Evolutionary conservation across 257 asterid genomes (phyloP).

Genomic region (Solanum neorickii): DNA sequence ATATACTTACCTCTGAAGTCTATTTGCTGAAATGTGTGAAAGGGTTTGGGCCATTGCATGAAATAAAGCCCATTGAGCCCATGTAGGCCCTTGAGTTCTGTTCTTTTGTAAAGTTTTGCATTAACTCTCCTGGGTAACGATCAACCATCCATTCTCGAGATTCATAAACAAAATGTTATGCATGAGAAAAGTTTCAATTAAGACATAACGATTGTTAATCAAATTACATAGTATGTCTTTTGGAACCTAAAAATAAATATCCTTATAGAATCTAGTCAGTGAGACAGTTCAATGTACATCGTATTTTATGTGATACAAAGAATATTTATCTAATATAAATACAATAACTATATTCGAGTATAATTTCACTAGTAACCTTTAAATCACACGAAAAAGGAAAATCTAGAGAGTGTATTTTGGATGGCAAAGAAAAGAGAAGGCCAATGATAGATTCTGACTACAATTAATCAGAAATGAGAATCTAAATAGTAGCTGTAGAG

Average conservation of each 20-base stretch:
- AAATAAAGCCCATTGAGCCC: not conserved
- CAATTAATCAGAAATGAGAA: not conserved
- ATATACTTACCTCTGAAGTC: not conserved
- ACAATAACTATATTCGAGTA: fast-evolving
- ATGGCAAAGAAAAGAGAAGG: not conserved
- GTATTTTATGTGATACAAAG: not conserved
- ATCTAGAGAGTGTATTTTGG: not conserved
- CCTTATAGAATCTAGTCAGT: not conserved
- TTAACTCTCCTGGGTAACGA: not conserved
- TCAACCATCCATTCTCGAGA: no score
- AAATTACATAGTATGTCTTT: not conserved
- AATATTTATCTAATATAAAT: no score
- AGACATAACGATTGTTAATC: not conserved
- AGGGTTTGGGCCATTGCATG: not conserved
- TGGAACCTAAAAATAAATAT: not conserved
- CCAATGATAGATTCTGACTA: not conserved
- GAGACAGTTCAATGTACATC: not conserved
- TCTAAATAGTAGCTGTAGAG: not conserved
- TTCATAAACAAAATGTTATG: no score
- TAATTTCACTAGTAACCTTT: not conserved
- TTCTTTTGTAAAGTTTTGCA: not conserved
- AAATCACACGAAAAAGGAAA: no score
- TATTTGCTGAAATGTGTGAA: not conserved
- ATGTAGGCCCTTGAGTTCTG: not conserved
- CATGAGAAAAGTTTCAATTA: not conserved